Conservation (phyloP, 2,329 filamentous ascomycete species). For the Colletotrichum sp. region DNA sequence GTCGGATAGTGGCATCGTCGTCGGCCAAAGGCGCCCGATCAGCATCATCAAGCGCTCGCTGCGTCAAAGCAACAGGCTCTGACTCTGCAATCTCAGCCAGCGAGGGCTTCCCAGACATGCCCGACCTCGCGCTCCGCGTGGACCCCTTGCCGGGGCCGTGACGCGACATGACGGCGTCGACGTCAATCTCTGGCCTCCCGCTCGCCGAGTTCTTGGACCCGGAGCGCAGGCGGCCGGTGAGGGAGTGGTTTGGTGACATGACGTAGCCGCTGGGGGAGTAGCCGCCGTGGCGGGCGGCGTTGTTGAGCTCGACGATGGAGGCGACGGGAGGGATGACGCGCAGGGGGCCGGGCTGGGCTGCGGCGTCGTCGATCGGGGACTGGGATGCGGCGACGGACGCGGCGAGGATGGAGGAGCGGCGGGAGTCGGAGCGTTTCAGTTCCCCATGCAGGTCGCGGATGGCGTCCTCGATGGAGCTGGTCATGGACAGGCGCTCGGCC, state of each 20-base stretch:
- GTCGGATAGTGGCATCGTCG: constrained; percentile 41
- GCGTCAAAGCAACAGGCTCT: constrained; percentile 55
- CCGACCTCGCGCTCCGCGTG: constrained; percentile 51
- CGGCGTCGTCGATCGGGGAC: constrained; percentile 23
- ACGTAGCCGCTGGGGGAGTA: constrained; percentile 73
- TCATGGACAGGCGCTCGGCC: constrained; percentile 75
- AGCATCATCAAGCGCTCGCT: constrained; percentile 58
- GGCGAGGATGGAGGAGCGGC: constrained; percentile 65
- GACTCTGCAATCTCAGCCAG: constrained; percentile 63
- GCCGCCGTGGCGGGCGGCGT: constrained; percentile 67
- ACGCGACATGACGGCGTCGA: constrained; percentile 47
- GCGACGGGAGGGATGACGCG: constrained; percentile 53
- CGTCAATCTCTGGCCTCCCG: constrained; percentile 45
- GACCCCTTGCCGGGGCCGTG: constrained; percentile 61
- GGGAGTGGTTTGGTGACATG: constrained; percentile 68
- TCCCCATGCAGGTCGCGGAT: constrained; percentile 76
- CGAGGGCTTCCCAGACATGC: constrained; percentile 43
- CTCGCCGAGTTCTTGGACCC: constrained; percentile 53
- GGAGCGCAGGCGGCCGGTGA: constrained; percentile 61
- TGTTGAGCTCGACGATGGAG: constrained; percentile 75
- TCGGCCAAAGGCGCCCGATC: constrained; percentile 44
- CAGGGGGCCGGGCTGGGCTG: constrained; percentile 30
- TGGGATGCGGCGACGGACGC: constrained; percentile 39
- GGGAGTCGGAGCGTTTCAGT: constrained; percentile 72
- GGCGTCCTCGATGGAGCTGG: constrained; percentile 77